phyloP scores from a whole-genome alignment of 2,329 filamentous ascomycete species.

The Penicillium sp. region DNA sequence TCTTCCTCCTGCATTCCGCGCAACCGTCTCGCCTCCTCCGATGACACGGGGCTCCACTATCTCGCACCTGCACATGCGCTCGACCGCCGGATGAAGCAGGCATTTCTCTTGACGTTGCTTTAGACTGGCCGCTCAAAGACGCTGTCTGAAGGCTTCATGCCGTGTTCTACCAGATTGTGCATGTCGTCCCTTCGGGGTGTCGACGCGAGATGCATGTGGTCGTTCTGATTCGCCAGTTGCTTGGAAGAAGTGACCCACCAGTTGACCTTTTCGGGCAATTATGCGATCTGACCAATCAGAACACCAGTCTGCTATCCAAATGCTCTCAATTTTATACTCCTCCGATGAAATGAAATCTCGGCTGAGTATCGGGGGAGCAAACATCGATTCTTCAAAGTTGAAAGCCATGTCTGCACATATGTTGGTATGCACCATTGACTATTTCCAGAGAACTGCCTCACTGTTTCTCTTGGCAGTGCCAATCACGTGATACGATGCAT shows the following conservation, averaged over 20 bases:
- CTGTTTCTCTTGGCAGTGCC: too few relatives aligned
- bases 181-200: slow-evolving; percentile 24
- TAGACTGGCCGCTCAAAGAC: not conserved
- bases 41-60: not conserved
- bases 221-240: slow-evolving; percentile 4
- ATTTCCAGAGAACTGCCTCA: too few relatives aligned
- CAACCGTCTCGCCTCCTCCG: slow-evolving; percentile 34
- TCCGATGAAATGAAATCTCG: not conserved
- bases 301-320: too few relatives aligned
- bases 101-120: not conserved
- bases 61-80: not conserved
- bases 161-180: not conserved
- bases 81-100: not conserved
- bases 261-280: slow-evolving; percentile 1
- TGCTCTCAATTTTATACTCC: not conserved
- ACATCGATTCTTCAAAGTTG: too few relatives aligned
- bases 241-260: slow-evolving; percentile 2
- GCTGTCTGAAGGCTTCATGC: not conserved
- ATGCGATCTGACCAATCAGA: slow-evolving; percentile 13
- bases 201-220: not conserved
- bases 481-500: too few relatives aligned
- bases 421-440: too few relatives aligned
- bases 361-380: not conserved
- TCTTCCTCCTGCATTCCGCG: slow-evolving; percentile 33
- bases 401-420: too few relatives aligned